These are phyloP conservation scores for Urtica urens DNA, from an alignment of 306 rosid species.

Conservation along the genomic window DNA sequence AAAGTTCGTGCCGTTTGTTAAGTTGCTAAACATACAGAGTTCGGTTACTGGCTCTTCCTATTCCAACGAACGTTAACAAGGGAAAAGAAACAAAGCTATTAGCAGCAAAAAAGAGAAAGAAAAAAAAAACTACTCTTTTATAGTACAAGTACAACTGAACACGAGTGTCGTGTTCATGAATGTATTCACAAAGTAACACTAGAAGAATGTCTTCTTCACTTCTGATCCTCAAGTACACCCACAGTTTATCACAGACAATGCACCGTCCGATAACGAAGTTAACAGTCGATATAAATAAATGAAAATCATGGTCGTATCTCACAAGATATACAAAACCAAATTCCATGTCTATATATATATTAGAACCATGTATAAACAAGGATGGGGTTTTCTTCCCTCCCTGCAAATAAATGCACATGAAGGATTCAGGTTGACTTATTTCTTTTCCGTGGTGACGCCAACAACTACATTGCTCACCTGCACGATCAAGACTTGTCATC, in stretches of 20 bases:
- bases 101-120: too few species aligned
- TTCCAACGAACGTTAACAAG: too few species aligned
- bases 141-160: too few species aligned
- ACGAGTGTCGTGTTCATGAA: too few species aligned
- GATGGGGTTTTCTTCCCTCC: neutral
- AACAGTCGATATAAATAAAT: slow-evolving; percentile 11
- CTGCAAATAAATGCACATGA: slow-evolving; percentile 3
- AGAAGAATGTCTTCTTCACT: neutral
- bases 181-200: slow-evolving; percentile 4
- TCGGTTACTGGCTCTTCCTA: too few species aligned
- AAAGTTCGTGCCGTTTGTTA: too few species aligned
- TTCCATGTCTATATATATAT: slow-evolving; percentile 8
- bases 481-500: slow-evolving; percentile 17
- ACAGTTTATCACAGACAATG: slow-evolving; percentile 9
- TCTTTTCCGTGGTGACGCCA: slow-evolving; percentile 83
- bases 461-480: slow-evolving; percentile 98
- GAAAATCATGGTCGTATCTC: slow-evolving; percentile 11
- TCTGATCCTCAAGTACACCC: slow-evolving; percentile 1
- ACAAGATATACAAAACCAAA: slow-evolving; percentile 24
- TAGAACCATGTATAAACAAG: slow-evolving; percentile 6
- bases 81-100: too few species aligned
- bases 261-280: too few species aligned
- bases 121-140: too few species aligned
- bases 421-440: slow-evolving; percentile 18
- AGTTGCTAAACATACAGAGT: too few species aligned